Evolutionary conservation across 305 asterid species (phyloP).

Genomic region (Fraxinus greggii): DNA sequence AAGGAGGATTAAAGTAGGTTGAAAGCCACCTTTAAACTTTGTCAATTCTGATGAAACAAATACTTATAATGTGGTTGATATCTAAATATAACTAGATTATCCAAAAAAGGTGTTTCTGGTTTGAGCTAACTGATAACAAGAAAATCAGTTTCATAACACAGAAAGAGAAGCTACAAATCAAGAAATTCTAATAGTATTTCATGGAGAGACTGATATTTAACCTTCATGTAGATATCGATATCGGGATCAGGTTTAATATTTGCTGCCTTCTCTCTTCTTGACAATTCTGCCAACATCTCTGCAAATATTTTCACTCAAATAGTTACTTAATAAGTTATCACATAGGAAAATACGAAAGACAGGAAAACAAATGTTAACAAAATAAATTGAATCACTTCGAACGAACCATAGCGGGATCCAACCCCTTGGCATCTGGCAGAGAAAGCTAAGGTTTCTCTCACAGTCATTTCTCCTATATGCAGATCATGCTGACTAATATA

Average conservation of each 20-base stretch:
- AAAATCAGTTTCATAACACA: background rate
- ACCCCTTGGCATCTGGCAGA: conserved; percentile 90
- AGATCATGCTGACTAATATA: conserved; percentile 72
- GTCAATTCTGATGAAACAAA: background rate
- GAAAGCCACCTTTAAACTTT: background rate
- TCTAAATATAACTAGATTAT: background rate
- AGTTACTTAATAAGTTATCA: background rate
- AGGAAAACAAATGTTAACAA: background rate
- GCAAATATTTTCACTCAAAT: conserved; percentile 15
- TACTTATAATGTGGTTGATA: background rate
- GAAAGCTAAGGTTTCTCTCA: conserved; percentile 73
- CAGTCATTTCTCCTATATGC: conserved; percentile 86
- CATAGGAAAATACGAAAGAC: background rate
- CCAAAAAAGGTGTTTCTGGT: background rate
- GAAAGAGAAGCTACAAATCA: background rate
- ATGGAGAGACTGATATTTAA: conserved; percentile 7
- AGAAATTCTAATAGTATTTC: background rate
- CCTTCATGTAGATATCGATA: conserved; percentile 86
- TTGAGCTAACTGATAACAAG: background rate
- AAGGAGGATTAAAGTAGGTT: background rate
- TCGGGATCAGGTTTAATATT: conserved; percentile 81
- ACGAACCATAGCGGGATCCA: conserved; percentile 76
- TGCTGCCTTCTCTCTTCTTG: conserved; percentile 81
- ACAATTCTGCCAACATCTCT: conserved; percentile 81
- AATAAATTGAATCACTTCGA: background rate